Evolutionary conservation across 2,329 filamentous ascomycete species (phyloP), one percentile per base, ranked within the genome.

Genomic region (Cordyceps militaris): DNA sequence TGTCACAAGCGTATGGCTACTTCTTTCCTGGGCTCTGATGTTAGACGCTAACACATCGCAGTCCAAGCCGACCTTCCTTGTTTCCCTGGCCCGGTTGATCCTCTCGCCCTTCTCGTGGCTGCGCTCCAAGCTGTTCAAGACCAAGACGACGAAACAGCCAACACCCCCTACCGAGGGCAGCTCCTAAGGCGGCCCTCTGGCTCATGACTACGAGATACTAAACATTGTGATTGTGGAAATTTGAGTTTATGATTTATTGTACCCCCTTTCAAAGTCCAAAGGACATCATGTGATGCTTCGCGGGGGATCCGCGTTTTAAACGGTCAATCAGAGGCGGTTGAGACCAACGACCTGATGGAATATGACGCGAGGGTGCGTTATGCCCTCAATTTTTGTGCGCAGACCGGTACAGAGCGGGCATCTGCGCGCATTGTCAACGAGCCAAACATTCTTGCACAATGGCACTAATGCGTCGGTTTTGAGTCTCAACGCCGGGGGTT

Each of bases 41-140:
- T 38, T 30, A 13, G 8, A 14, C 4, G 26, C 54, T 60, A 24
- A 59, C 57, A 42, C 24, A 28, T 36, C 42, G 32, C 36, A 59
- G 57, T 38, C 57, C 16, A 56, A 56, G 47, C 52, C 40, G 21
- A 60, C 40, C 24, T 52, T 60, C 54, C 26, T 57, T 9, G 53
- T 57, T 11, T 51, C 53, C 6, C 48, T 60, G 34, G 54, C 48
- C 14, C 23, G 38, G 19, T 49, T 56, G 58, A 57, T 60, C 28
- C 16, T 60, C 11, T 56, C 58, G 26, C 58, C 58, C 14, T 53
- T 51, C 44, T 26, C 48, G n/a, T 60, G 58, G 58, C 42, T 60
- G 19, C 58, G 58, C 26, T 50, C 48, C 1, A 60, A 54, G 34
- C 30, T 53, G 4, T 59, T 59, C 51, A 40, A 48, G 32, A 49